Base-by-base conservation (phyloP, 2,329 filamentous ascomycete genomes). In the Aspergillus eucalypticola region DNA sequence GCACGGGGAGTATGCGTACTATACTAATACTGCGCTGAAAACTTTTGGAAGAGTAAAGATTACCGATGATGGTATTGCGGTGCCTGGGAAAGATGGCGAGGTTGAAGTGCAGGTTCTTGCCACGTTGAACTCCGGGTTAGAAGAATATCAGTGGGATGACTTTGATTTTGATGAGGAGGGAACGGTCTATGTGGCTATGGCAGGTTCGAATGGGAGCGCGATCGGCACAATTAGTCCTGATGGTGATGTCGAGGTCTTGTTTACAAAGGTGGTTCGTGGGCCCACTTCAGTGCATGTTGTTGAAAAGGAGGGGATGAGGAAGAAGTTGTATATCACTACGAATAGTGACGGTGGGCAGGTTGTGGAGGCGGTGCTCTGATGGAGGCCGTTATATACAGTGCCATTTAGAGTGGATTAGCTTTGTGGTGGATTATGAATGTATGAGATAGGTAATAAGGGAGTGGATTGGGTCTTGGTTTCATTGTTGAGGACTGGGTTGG, bases 151-250 rank as follows among this genome's bases (percentile, higher is more conserved):
- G 8, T 62, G 58, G 60, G 65, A 67, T 49, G 65, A 67, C 48
- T 66, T 67, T 25, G 48, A 53, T 19, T 19, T 66, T 8, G 65
- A 60, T 50, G 23, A n/a, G 10, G 32, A 42, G 32, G 60, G 62
- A 2, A 38, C 55, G 11, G 62, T 56, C 27, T 67, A 66, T 29
- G 51, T 66, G 27, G 61, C 60, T 15, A 60, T 60, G 48, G 49
- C 54, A 6, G 44, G 54, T 13, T 1, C 32, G 11, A 13, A 11
- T 35, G 32, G 32, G 5, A 55, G 62, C 44, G 27, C 56, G 3
- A 35, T 66, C 11, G 59, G 51, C 10, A 42, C 35, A 39, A 55
- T 66, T 32, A 17, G 19, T 27, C 42, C 53, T 1, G 46, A 60
- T 58, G 64, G 64, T 52, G 41, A 63, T 25, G 50, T 62, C 49